A percentile compares a stretch with the other conserved stretches of the same genome.
phyloP scores from a whole-genome alignment of 148 eudicot genomes.

The Amaranthus hypochondriacus region DNA sequence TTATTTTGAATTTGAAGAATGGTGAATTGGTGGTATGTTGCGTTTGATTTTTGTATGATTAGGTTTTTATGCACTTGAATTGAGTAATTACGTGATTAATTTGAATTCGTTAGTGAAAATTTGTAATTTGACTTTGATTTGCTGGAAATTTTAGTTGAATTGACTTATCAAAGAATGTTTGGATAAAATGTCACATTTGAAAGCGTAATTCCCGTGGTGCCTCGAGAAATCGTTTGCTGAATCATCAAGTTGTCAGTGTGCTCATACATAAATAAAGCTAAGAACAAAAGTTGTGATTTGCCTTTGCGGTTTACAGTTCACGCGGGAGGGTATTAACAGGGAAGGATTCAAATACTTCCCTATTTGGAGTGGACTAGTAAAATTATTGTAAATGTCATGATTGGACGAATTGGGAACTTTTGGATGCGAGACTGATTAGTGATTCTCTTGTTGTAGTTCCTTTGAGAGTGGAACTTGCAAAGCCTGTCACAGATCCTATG shows the following conservation, averaged over 20 bases:
- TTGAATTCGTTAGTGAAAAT: not conserved
- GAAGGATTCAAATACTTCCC: no score
- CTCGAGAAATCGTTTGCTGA: not conserved
- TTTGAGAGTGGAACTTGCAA: conserved; percentile 47
- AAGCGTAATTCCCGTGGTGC: not conserved
- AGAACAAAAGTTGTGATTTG: not conserved
- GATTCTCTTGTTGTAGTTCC: conserved; percentile 42
- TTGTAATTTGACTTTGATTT: not conserved
- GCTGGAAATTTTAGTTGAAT: not conserved
- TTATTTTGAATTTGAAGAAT: not conserved
- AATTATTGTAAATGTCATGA: not conserved
- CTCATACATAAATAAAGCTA: not conserved
- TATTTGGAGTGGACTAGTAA: not conserved
- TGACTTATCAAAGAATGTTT: not conserved
- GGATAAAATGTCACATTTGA: not conserved
- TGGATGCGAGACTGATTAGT: not conserved
- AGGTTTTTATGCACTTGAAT: not conserved
- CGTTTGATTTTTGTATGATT: not conserved
- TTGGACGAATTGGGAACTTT: not conserved
- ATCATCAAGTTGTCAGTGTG: not conserved
- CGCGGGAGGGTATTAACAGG: no score
- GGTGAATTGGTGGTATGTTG: not conserved
- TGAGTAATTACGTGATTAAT: not conserved
- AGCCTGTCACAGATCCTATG: conserved; percentile 60
- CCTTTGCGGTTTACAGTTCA: no score